Evolutionary conservation across 2,329 filamentous ascomycete genomes (phyloP).

Genomic region (Colletotrichum musicola): DNA sequence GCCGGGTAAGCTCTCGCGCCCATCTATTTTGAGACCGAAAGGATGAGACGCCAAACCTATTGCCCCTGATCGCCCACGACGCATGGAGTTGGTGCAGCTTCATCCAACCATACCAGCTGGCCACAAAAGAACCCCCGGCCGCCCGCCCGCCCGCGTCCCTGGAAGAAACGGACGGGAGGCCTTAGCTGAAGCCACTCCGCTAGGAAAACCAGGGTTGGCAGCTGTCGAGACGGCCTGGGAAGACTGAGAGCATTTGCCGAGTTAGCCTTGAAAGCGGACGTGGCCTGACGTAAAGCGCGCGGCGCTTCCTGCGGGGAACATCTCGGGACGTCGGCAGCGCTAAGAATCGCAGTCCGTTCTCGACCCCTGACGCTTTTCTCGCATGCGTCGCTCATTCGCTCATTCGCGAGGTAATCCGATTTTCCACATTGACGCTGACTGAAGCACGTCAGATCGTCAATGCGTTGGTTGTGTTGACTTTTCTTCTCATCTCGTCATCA

Average conservation of each 20-base stretch:
- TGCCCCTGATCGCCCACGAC: slow-evolving; percentile 8
- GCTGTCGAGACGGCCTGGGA: not conserved
- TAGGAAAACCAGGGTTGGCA: not conserved
- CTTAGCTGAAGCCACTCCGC: slow-evolving; percentile 2
- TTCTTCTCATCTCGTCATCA: no score
- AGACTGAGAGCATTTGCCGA: slow-evolving; percentile 7
- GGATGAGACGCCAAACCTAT: not conserved
- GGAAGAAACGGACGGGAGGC: slow-evolving; percentile 18
- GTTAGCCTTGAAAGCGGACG: slow-evolving; percentile 4
- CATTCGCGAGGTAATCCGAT: not conserved
- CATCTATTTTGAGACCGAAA: slow-evolving; percentile 14
- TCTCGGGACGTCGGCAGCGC: slow-evolving; percentile 29
- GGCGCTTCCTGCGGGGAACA: slow-evolving; percentile 19
- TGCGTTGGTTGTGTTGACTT: not conserved
- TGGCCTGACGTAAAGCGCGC: slow-evolving; percentile 27
- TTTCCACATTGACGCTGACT: not conserved
- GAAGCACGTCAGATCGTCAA: not conserved
- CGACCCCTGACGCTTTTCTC: not conserved
- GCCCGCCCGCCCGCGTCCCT: not conserved
- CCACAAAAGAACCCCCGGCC: not conserved
- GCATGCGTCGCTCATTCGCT: not conserved
- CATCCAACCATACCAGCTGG: not conserved
- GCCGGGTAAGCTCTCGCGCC: slow-evolving; percentile 1
- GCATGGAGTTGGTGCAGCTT: not conserved
- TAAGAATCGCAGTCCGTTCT: not conserved